phyloP scores from a whole-genome alignment of 129 eudicot species.

The Centella asiatica region DNA sequence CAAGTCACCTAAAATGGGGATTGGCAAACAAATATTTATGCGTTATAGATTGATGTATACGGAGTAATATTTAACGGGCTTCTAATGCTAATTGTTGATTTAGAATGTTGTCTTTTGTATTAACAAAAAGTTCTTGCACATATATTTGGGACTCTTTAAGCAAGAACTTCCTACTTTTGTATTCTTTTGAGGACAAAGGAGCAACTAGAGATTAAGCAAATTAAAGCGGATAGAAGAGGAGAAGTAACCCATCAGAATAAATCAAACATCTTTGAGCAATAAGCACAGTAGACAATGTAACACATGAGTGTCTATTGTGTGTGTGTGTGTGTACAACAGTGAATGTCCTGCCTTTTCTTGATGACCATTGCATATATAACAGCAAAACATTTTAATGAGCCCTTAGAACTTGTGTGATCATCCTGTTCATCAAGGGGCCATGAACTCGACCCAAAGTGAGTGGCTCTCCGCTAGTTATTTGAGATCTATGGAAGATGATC shows the following conservation, averaged over 20 bases:
- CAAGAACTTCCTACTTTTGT: background rate
- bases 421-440: background rate
- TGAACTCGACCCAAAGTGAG: constrained; percentile 8
- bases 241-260: too few relatives aligned
- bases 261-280: too few relatives aligned
- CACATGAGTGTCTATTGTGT: background rate
- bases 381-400: background rate
- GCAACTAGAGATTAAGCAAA: too few relatives aligned
- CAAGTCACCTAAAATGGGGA: too few relatives aligned
- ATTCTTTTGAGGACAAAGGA: background rate
- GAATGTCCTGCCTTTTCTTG: background rate
- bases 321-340: background rate
- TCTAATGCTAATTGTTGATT: too few relatives aligned
- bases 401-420: background rate
- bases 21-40: too few relatives aligned
- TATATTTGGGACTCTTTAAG: background rate
- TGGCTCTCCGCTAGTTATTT: constrained; percentile 3
- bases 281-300: background rate
- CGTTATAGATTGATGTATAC: too few relatives aligned
- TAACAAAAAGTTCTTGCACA: too few relatives aligned
- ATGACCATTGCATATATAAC: background rate
- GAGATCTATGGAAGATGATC: constrained; percentile 37
- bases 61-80: too few relatives aligned
- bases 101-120: too few relatives aligned
- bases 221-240: too few relatives aligned